Evolutionary conservation across 2,329 filamentous ascomycete species (phyloP).

Genomic region (Fonsecaea multimorphosa): DNA sequence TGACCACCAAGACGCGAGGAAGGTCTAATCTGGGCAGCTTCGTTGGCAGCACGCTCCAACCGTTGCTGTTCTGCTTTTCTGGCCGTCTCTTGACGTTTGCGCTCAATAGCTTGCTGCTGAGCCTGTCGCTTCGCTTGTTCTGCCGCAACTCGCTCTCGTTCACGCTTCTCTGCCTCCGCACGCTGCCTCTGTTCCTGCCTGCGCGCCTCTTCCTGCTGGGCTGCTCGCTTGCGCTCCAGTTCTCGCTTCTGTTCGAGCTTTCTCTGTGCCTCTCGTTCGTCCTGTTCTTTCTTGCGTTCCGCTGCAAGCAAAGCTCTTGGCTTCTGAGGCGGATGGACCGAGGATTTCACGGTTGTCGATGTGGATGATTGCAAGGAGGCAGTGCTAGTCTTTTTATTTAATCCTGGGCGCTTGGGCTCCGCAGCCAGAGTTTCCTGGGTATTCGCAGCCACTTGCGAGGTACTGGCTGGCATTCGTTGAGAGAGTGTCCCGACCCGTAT

Average conservation of each 20-base stretch:
- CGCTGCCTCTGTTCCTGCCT: slow-evolving; percentile 67
- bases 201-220: slow-evolving; percentile 66
- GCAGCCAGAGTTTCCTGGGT: slow-evolving; percentile 64
- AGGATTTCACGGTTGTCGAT: slow-evolving; percentile 67
- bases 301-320: slow-evolving; percentile 76
- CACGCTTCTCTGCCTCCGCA: slow-evolving; percentile 59
- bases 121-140: slow-evolving; percentile 71
- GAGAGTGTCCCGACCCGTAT: slow-evolving; percentile 58
- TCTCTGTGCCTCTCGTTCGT: slow-evolving; percentile 78
- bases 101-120: slow-evolving; percentile 63
- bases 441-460: slow-evolving; percentile 63
- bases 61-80: slow-evolving; percentile 54
- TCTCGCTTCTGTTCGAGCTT: slow-evolving; percentile 83
- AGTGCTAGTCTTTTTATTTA: slow-evolving; percentile 71
- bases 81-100: slow-evolving; percentile 54
- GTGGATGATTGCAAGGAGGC: slow-evolving; percentile 47
- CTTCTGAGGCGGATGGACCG: slow-evolving; percentile 65
- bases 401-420: slow-evolving; percentile 53
- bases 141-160: slow-evolving; percentile 53
- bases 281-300: slow-evolving; percentile 79
- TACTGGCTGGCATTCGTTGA: slow-evolving; percentile 53
- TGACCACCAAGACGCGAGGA: slow-evolving; percentile 53
- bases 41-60: slow-evolving; percentile 41
- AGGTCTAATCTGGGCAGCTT: slow-evolving; percentile 52
- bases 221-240: slow-evolving; percentile 75